Percentiles rank a stretch among this genome's conserved stretches.
Conservation (phyloP, 768 basidiomycete species). For the Termitomyces sp. region DNA sequence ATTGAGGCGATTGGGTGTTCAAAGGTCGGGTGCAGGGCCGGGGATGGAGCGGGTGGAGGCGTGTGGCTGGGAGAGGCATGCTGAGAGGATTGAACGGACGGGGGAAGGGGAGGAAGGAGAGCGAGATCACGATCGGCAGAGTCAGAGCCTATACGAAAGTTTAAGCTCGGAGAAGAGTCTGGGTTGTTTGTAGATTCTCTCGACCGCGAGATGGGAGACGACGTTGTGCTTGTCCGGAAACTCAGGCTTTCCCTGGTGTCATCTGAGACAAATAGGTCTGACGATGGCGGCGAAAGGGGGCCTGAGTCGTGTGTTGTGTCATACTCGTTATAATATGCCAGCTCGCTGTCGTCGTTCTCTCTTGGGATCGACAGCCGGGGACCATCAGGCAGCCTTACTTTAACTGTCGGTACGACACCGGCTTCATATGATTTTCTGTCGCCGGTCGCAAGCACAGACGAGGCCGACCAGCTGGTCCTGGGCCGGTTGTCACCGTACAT, state of each 20-base stretch:
- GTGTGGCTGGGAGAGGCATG: slow-evolving; percentile 23
- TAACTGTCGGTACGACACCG: slow-evolving; percentile 24
- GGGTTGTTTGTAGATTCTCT: slow-evolving; percentile 17
- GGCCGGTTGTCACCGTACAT: slow-evolving; percentile 68
- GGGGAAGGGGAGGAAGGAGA: slow-evolving; percentile 30
- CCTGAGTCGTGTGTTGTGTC: slow-evolving; percentile 1
- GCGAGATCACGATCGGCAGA: slow-evolving; percentile 18
- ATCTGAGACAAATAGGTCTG: slow-evolving; percentile 24
- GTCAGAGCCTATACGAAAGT: slow-evolving; percentile 15
- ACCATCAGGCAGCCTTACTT: slow-evolving; percentile 23
- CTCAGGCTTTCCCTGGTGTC: slow-evolving; percentile 16
- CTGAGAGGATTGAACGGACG: slow-evolving; percentile 18
- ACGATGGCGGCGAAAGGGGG: slow-evolving; percentile 13
- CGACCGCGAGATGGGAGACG: slow-evolving; percentile 19
- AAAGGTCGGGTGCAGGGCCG: slow-evolving; percentile 16
- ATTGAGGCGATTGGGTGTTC: slow-evolving; percentile 33
- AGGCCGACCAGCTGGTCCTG: slow-evolving; percentile 39
- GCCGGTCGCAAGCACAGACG: slow-evolving; percentile 15
- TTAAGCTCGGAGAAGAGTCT: slow-evolving; percentile 13
- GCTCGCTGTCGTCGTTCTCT: slow-evolving; percentile 16
- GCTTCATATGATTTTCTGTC: slow-evolving; percentile 30
- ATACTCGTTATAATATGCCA: slow-evolving; percentile 10
- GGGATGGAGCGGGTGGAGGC: slow-evolving; percentile 19
- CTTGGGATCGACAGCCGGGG: slow-evolving; percentile 19
- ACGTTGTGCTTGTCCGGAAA: slow-evolving; percentile 26